Evolutionary conservation across 495 filamentous ascomycete genomes (phyloP).

Genomic region (Hamigera avellanea): DNA sequence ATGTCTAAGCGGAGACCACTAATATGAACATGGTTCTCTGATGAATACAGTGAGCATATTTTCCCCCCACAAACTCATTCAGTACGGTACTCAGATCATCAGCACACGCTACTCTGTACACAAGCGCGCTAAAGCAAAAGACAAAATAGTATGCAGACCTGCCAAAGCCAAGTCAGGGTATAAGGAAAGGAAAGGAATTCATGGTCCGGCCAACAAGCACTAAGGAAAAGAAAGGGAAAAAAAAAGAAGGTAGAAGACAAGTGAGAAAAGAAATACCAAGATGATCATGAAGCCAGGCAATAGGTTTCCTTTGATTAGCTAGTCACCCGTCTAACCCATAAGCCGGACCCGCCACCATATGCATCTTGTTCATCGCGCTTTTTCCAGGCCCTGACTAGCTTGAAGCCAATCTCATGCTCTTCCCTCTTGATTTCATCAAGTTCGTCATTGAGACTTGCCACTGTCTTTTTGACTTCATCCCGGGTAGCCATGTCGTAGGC

Average conservation of each 20-base stretch:
- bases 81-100: too few relatives aligned
- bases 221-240: slow-evolving; percentile 2
- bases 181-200: background rate
- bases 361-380: slow-evolving; percentile 60
- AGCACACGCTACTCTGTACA: too few relatives aligned
- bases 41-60: too few relatives aligned
- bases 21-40: too few relatives aligned
- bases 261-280: background rate
- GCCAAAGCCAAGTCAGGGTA: slow-evolving; percentile 1
- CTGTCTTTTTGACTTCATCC: slow-evolving; percentile 59
- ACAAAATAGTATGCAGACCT: background rate
- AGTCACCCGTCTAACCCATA: slow-evolving; percentile 73
- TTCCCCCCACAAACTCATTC: too few relatives aligned
- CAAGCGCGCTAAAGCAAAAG: background rate
- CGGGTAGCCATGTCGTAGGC: slow-evolving; percentile 45
- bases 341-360: slow-evolving; percentile 54
- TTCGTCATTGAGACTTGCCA: slow-evolving; percentile 58
- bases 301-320: slow-evolving; percentile 16
- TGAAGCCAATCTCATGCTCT: slow-evolving; percentile 78
- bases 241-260: slow-evolving; percentile 1
- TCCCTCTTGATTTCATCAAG: slow-evolving; percentile 68
- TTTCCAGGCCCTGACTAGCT: slow-evolving; percentile 70
- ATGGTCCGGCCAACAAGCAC: slow-evolving; percentile 1
- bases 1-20: too few relatives aligned
- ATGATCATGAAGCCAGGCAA: background rate